Conservation (phyloP, 1,139 yeast genomes). For the Suhomyces terraborum region DNA sequence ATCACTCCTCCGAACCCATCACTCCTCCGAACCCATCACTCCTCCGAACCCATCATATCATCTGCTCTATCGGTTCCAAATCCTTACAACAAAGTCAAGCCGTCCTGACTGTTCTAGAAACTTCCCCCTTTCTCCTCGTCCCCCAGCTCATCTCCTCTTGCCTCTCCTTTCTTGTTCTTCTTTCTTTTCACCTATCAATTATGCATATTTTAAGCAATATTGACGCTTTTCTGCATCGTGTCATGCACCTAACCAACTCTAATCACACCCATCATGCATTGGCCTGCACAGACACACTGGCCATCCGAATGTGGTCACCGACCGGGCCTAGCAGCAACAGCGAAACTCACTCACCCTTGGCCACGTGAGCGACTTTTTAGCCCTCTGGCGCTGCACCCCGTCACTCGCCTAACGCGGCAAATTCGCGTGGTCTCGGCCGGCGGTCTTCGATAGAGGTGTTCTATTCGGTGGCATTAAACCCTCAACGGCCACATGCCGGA, state of each 20-base stretch:
- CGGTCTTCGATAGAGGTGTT: too few relatives aligned
- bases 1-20: too few relatives aligned
- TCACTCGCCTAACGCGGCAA: neutral
- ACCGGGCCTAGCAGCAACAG: neutral
- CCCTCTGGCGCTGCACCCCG: neutral
- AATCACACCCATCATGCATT: too few relatives aligned
- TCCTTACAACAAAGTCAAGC: too few relatives aligned
- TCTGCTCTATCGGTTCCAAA: neutral
- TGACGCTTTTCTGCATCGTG: neutral
- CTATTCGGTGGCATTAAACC: conserved; percentile 4
- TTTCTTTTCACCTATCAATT: too few relatives aligned
- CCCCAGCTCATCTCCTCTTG: too few relatives aligned
- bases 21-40: too few relatives aligned
- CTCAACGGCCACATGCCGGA: conserved; percentile 2
- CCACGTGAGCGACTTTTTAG: neutral
- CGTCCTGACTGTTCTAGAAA: too few relatives aligned
- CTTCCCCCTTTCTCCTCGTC: too few relatives aligned
- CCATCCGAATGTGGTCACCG: neutral
- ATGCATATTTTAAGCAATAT: too few relatives aligned
- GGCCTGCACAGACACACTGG: too few relatives aligned
- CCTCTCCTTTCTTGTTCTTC: too few relatives aligned
- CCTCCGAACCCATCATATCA: neutral
- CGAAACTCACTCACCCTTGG: neutral
- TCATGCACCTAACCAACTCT: neutral
- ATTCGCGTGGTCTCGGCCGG: neutral